A percentile compares a stretch with the other conserved stretches of the same genome.
These are phyloP conservation scores for Teunomyces cretensis DNA, from an alignment of 805 yeast species.

Conservation along the genomic window DNA sequence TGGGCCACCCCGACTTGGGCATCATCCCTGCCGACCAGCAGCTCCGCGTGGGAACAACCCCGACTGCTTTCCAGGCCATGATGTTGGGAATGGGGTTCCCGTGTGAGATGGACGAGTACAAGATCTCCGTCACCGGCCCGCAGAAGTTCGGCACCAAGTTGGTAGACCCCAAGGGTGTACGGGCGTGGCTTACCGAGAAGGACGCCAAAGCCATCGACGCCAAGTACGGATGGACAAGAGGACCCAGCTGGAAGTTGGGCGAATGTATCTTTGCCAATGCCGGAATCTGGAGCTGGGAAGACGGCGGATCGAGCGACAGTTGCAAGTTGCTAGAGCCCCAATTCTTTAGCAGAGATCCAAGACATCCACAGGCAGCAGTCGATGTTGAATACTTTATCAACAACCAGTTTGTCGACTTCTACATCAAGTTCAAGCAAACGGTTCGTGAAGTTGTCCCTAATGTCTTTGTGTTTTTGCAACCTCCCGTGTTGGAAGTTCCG, in stretches of 20 bases:
- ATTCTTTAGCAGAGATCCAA: slow-evolving; percentile 25
- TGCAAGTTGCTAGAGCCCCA: slow-evolving; percentile 31
- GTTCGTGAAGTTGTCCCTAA: slow-evolving; percentile 47
- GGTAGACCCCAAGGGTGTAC: slow-evolving; percentile 65
- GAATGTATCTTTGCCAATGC: slow-evolving; percentile 79
- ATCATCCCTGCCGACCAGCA: slow-evolving; percentile 60
- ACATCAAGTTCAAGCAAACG: slow-evolving; percentile 46
- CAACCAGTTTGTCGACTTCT: slow-evolving; percentile 62
- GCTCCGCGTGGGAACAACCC: slow-evolving; percentile 75
- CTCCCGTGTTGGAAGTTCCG: slow-evolving; percentile 78
- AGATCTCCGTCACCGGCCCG: slow-evolving; percentile 76
- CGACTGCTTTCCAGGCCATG: slow-evolving; percentile 75
- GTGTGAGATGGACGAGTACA: slow-evolving; percentile 65
- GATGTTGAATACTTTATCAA: slow-evolving; percentile 57
- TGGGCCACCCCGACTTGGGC: slow-evolving; percentile 60
- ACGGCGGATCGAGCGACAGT: slow-evolving; percentile 14
- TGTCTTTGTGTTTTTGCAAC: slow-evolving; percentile 65
- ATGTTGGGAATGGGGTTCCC: slow-evolving; percentile 77
- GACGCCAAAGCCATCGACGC: slow-evolving; percentile 48
- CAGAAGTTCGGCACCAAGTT: slow-evolving; percentile 53
- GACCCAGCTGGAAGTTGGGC: slow-evolving; percentile 65
- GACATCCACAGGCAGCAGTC: slow-evolving; percentile 1
- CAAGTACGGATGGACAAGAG: slow-evolving; percentile 71
- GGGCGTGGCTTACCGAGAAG: slow-evolving; percentile 64
- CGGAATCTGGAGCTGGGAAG: slow-evolving; percentile 66